Conservation (phyloP, 306 rosid genomes). For the Begonia peltatifolia region DNA sequence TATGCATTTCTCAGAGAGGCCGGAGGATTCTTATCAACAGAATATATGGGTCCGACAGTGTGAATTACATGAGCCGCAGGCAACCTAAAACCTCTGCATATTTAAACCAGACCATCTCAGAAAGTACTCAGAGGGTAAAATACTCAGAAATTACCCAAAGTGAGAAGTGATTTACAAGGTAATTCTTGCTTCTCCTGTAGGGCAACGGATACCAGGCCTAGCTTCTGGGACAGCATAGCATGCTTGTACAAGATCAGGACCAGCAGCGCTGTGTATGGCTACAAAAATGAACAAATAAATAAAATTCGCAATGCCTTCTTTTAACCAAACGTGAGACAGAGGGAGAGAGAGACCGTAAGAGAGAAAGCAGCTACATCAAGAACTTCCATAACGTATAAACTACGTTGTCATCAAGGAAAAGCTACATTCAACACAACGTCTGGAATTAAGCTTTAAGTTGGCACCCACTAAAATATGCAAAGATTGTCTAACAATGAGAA, state of each 20-base stretch:
- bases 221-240: constrained; percentile 60
- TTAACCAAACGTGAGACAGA: no score
- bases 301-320: no score
- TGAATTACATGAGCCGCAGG: constrained; percentile 70
- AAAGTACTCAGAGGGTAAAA: not conserved
- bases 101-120: constrained; percentile 3
- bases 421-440: no score
- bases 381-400: no score
- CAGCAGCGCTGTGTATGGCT: constrained; percentile 87
- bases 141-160: not conserved
- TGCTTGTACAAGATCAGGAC: constrained; percentile 62
- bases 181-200: constrained; percentile 86
- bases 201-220: constrained; percentile 64
- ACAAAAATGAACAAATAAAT: not conserved
- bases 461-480: no score
- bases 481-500: not conserved
- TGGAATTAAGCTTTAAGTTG: no score
- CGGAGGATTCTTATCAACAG: constrained; percentile 25
- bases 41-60: constrained; percentile 75
- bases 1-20: constrained; percentile 56
- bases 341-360: no score
- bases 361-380: no score
- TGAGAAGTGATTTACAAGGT: constrained; percentile 38
- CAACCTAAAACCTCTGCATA: constrained; percentile 65
- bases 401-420: no score